phyloP scores from a whole-genome alignment of 306 rosid species.

The Amphicarpaea edgeworthii region DNA sequence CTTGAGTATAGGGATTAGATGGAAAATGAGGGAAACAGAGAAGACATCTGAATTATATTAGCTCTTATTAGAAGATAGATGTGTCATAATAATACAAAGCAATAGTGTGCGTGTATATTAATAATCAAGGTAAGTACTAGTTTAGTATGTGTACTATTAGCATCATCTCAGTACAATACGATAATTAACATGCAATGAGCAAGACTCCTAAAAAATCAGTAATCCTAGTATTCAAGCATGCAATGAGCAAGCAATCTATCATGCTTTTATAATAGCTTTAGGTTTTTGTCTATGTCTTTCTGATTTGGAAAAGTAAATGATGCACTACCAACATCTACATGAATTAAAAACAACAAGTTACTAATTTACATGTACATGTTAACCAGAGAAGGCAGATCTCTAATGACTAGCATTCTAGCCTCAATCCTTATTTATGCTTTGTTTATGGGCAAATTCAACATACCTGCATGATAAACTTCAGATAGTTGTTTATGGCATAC shows the following conservation, averaged over 20 bases:
- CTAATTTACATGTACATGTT: background rate
- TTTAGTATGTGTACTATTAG: too few relatives aligned
- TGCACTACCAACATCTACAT: background rate
- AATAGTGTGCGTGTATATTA: background rate
- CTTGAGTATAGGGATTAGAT: too few relatives aligned
- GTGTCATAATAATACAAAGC: background rate
- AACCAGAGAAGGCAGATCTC: conserved; percentile 13
- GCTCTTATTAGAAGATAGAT: background rate
- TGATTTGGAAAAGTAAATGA: conserved; percentile 32
- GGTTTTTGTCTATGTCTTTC: background rate
- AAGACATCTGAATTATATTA: conserved; percentile 13
- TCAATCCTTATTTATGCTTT: background rate
- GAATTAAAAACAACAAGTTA: background rate
- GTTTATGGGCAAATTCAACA: conserved; percentile 30
- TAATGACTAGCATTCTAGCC: conserved; percentile 3
- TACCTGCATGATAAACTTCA: conserved; percentile 99
- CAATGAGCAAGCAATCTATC: background rate
- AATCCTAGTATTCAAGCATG: conserved; percentile 30
- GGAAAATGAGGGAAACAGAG: conserved; percentile 9
- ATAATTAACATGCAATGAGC: conserved; percentile 7
- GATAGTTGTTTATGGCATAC: conserved; percentile 95
- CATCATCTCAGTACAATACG: too few relatives aligned
- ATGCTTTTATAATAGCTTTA: conserved; percentile 17
- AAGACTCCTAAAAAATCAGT: conserved; percentile 3
- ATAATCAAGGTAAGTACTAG: background rate